phyloP scores from a whole-genome alignment of 257 asterid genomes.

The Pogostemon cablin region DNA sequence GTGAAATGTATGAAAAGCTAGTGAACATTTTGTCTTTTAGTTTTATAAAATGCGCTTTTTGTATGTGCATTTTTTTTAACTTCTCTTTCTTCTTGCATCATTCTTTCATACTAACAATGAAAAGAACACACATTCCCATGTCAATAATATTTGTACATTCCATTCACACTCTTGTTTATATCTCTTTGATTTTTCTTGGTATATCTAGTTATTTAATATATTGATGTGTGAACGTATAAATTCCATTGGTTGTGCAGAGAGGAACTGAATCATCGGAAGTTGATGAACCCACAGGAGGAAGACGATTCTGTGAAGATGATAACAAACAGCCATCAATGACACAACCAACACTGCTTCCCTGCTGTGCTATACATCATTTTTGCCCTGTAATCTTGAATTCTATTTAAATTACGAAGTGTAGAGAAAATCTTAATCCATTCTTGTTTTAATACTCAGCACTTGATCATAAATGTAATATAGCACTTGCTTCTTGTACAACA shows the following conservation, averaged over 20 bases:
- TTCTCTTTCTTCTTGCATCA: too few species aligned
- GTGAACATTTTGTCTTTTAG: too few species aligned
- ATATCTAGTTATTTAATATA: background rate
- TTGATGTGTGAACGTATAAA: background rate
- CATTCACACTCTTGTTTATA: background rate
- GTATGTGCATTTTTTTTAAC: too few species aligned
- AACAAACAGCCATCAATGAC: constrained; percentile 38
- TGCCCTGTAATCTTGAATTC: constrained; percentile 18
- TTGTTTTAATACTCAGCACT: background rate
- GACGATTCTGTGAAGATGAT: constrained; percentile 34
- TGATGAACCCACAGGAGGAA: constrained; percentile 34
- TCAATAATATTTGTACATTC: background rate
- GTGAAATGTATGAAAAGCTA: too few species aligned
- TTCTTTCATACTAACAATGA: too few species aligned
- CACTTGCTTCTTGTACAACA: background rate
- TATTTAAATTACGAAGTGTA: constrained; percentile 26
- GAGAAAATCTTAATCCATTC: constrained; percentile 29
- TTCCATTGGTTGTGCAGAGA: constrained; percentile 40
- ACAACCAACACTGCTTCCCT: background rate
- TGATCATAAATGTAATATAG: background rate
- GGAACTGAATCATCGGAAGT: constrained; percentile 37
- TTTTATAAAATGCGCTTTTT: too few species aligned
- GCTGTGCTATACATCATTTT: background rate
- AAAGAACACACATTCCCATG: background rate
- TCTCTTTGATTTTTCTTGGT: background rate